Evolutionary conservation across 2,329 filamentous ascomycete genomes (phyloP).

Genomic region (Niveomyces coronatus): DNA sequence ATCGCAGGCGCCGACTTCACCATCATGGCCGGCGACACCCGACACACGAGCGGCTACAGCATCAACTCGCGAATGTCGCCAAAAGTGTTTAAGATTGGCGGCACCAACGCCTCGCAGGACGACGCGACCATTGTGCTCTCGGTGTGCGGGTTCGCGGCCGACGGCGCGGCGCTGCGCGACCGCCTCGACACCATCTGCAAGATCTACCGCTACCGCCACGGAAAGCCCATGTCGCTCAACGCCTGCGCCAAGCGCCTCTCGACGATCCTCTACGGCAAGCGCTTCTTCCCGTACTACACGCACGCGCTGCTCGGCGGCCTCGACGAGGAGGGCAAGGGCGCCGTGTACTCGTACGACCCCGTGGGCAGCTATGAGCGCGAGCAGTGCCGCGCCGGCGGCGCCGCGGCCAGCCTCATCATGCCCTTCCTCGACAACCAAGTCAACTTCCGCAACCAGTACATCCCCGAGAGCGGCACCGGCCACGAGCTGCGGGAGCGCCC

Average conservation of each 20-base stretch:
- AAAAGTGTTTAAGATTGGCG: conserved; percentile 96
- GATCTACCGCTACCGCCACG: conserved; percentile 98
- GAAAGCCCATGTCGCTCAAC: conserved; percentile 88
- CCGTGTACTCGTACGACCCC: conserved; percentile 94
- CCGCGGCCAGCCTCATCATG: conserved; percentile 92
- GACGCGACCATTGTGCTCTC: conserved; percentile 83
- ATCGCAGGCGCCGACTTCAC: conserved; percentile 91
- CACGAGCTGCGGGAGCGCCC: conserved; percentile 67
- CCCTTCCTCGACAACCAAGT: conserved; percentile 99
- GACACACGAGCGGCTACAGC: conserved; percentile 91
- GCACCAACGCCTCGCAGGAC: conserved; percentile 73
- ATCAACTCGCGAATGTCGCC: conserved; percentile 96
- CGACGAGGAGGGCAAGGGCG: conserved; percentile 89
- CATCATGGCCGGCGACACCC: conserved; percentile 94
- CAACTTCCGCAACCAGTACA: conserved; percentile 98
- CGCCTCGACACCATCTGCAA: conserved; percentile 90
- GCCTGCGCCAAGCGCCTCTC: conserved; percentile 92
- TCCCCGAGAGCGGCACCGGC: conserved; percentile 74
- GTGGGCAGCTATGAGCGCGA: conserved; percentile 97
- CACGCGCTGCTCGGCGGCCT: conserved; percentile 88
- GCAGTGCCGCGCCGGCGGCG: conserved; percentile 87
- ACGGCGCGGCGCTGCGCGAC: conserved; percentile 88
- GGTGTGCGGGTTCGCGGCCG: conserved; percentile 91
- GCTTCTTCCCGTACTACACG: conserved; percentile 98
- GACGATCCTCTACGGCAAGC: conserved; percentile 93